Base-by-base conservation (phyloP, 1,284 basidiomycete species). In the Trichosporon ovoides region DNA sequence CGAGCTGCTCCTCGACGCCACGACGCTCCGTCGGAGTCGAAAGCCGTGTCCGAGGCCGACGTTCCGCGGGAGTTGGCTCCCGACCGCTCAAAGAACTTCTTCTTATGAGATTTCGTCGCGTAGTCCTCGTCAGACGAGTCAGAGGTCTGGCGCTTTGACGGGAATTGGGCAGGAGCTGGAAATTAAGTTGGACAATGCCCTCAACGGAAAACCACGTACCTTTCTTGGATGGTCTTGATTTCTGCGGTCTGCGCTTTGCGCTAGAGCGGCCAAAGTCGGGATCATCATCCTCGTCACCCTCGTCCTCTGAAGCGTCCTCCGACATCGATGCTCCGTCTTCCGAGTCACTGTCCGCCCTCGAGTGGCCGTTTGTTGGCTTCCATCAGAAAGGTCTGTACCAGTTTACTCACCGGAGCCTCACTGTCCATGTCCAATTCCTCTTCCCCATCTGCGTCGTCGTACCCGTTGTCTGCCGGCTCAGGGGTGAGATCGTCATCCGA, bases 21-120 rank as follows among this genome's bases (percentile, higher is more conserved):
- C 49, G 89, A 80, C 69, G 88, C 88, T 1, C 57, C 65, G 49
- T 71, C 70, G 5, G 66, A 68, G 43, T 74, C 72, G 49, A 69
- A 69, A 20, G 60, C 65, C n/a, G 63, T 66, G 61, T 67, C 73
- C 12, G 71, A 71, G 18, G 67, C 73, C 9, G 58, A 66, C n/a
- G 54, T 60, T 24, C 58, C 63, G 34, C 58, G 59, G 53, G 60
- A 68, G 69, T 74, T 80, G 59, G 79, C 82, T 9, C 56, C 58
- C 4, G 58, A 60, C 12, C 57, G 52, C 54, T 63, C 58, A 68
- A 78, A 79, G 73, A 83, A 86, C 79, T 89, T 90, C 81, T 88
- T 89, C 80, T 90, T 91, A 81, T 90, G 88, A 38, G 88, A 84
- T 61, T 88, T 87, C 34, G 85, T 81, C 36, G 87, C 90, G 70